Percentiles rank a stretch among this genome's conserved stretches.
Conservation (phyloP, 768 basidiomycete species). For the Mrakia gelida region DNA sequence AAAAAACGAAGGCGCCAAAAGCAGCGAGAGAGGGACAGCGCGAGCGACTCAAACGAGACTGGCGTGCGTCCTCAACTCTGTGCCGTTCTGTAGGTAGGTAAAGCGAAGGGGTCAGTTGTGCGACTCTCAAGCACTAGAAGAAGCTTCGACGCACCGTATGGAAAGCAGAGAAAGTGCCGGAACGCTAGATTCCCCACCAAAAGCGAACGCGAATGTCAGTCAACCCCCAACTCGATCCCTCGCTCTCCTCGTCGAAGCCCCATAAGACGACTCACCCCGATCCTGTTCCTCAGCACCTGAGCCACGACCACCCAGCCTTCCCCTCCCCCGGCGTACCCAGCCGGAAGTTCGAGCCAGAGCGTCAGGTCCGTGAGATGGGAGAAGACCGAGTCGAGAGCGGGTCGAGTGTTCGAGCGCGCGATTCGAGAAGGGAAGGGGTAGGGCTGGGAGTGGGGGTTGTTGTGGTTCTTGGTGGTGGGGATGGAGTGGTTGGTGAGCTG, state of each 20-base stretch:
- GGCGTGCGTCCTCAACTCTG: background rate
- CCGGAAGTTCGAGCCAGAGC: background rate
- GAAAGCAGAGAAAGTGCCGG: background rate
- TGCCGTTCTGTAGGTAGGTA: background rate
- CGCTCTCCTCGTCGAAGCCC: background rate
- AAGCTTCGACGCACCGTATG: background rate
- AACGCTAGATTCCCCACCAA: background rate
- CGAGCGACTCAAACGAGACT: background rate
- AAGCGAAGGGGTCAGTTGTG: too few relatives aligned
- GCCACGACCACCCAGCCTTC: background rate
- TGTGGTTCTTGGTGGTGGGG: background rate
- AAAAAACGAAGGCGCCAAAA: background rate
- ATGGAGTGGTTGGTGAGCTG: slow-evolving; percentile 8
- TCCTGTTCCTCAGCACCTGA: background rate
- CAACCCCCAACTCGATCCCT: background rate
- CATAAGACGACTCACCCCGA: background rate
- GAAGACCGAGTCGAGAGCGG: background rate
- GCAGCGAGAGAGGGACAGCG: background rate
- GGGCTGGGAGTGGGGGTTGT: background rate
- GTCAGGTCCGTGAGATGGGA: background rate
- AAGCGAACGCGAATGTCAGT: background rate
- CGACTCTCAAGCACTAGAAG: background rate
- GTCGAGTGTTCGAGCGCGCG: background rate
- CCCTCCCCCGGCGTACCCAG: background rate
- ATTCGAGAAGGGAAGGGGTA: slow-evolving; percentile 3